phyloP scores from a whole-genome alignment of 2,329 filamentous ascomycete genomes.

The Claviceps sp. region DNA sequence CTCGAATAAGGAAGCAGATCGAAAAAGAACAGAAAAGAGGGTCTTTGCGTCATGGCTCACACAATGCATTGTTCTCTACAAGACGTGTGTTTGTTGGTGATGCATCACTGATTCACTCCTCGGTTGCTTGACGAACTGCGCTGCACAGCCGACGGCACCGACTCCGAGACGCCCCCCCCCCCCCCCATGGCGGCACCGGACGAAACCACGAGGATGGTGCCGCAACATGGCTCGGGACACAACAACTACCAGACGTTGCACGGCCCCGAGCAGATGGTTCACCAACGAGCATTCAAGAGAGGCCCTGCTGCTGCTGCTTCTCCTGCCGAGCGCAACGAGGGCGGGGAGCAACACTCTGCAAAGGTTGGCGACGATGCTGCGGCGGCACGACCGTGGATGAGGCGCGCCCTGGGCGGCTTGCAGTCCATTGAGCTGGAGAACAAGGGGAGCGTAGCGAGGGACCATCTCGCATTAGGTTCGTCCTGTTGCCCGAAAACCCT shows the following conservation, averaged over 20 bases:
- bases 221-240: conserved; percentile 19
- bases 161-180: no score
- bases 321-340: background rate
- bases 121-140: no score
- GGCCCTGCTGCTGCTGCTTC: background rate
- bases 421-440: conserved; percentile 67
- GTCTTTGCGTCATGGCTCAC: no score
- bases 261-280: conserved; percentile 8
- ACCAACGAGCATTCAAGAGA: background rate
- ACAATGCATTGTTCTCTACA: no score
- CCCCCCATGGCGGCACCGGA: conserved; percentile 13
- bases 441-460: conserved; percentile 69
- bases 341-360: background rate
- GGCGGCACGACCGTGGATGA: conserved; percentile 33
- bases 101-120: no score
- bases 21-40: no score
- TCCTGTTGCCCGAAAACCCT: background rate
- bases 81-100: no score
- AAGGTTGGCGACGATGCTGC: conserved; percentile 11
- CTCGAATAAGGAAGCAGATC: no score
- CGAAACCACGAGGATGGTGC: conserved; percentile 29
- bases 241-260: conserved; percentile 28
- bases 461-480: conserved; percentile 67
- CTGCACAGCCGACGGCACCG: no score
- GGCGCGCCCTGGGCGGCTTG: conserved; percentile 31